These are phyloP conservation scores for Hygrophorus russula DNA, from an alignment of 768 basidiomycete genomes.

Conservation along the genomic window DNA sequence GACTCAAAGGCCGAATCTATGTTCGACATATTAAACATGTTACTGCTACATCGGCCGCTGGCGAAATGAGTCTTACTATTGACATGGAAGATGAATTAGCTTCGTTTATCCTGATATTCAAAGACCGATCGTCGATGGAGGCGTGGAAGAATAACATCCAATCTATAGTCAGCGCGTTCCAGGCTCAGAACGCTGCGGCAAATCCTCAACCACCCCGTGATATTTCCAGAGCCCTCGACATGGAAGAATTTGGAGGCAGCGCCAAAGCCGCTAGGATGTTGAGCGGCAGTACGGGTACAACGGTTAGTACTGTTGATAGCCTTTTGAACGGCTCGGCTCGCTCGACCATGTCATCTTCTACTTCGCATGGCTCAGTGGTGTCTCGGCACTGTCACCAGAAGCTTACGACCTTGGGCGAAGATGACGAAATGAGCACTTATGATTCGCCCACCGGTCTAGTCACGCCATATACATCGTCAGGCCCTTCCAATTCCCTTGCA, in stretches of 20 bases:
- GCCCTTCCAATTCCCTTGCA: conserved; percentile 69
- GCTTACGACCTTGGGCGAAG: conserved; percentile 59
- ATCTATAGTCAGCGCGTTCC: conserved; percentile 61
- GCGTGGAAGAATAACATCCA: conserved; percentile 83
- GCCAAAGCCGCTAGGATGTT: conserved; percentile 71
- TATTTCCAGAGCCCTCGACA: conserved; percentile 26
- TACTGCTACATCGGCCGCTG: conserved; percentile 62
- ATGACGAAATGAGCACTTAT: conserved; percentile 53
- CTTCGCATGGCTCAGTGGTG: conserved; percentile 50
- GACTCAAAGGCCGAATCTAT: conserved; percentile 92
- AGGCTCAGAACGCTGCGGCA: conserved; percentile 33
- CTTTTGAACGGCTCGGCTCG: conserved; percentile 55
- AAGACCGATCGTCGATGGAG: conserved; percentile 80
- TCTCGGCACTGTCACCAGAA: conserved; percentile 35
- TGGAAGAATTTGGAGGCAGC: conserved; percentile 73
- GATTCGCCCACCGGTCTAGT: conserved; percentile 48
- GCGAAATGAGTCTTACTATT: conserved; percentile 90
- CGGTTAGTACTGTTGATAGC: conserved; percentile 56
- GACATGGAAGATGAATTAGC: conserved; percentile 98
- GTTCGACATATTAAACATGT: conserved; percentile 90
- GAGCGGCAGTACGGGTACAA: conserved; percentile 61
- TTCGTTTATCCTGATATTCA: conserved; percentile 93
- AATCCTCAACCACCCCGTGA: conserved; percentile 25
- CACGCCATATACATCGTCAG: conserved; percentile 60
- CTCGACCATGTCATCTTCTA: conserved; percentile 65